Percentiles rank a stretch among this genome's conserved stretches.
These are phyloP conservation scores for Rhizophora apiculata DNA, from an alignment of 345 rosid genomes.

Conservation along the genomic window DNA sequence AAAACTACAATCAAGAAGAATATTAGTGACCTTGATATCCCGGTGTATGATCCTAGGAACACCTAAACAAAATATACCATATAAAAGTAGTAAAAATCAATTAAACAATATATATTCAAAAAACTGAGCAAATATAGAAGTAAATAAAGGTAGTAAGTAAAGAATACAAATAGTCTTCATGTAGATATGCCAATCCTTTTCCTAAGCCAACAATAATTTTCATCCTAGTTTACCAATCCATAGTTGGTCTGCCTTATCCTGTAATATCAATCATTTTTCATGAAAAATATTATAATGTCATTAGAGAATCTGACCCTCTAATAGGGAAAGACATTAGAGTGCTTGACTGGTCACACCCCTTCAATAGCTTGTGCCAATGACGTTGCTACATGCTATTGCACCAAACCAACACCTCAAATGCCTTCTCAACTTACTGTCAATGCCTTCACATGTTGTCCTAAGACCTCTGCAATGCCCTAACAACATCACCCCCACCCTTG, in stretches of 20 bases:
- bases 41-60: conserved; percentile 32
- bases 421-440: too few relatives aligned
- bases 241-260: conserved; percentile 53
- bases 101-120: neutral
- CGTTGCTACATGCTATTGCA: too few relatives aligned
- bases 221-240: conserved; percentile 20
- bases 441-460: too few relatives aligned
- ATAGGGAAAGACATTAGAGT: too few relatives aligned
- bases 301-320: neutral
- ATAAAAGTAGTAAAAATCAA: neutral
- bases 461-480: too few relatives aligned
- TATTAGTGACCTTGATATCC: conserved; percentile 29
- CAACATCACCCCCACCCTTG: too few relatives aligned
- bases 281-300: conserved; percentile 15
- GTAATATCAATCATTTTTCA: conserved; percentile 12
- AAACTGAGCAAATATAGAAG: neutral
- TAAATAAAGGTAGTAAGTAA: neutral
- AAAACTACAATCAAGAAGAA: conserved; percentile 27
- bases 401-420: too few relatives aligned
- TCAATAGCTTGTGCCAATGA: neutral
- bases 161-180: conserved; percentile 25
- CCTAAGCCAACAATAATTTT: conserved; percentile 21
- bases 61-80: conserved; percentile 11
- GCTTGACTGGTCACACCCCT: too few relatives aligned
- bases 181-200: conserved; percentile 24